Conservation (phyloP, 768 basidiomycete species). For the Rhodosporidiobolus sp. region DNA sequence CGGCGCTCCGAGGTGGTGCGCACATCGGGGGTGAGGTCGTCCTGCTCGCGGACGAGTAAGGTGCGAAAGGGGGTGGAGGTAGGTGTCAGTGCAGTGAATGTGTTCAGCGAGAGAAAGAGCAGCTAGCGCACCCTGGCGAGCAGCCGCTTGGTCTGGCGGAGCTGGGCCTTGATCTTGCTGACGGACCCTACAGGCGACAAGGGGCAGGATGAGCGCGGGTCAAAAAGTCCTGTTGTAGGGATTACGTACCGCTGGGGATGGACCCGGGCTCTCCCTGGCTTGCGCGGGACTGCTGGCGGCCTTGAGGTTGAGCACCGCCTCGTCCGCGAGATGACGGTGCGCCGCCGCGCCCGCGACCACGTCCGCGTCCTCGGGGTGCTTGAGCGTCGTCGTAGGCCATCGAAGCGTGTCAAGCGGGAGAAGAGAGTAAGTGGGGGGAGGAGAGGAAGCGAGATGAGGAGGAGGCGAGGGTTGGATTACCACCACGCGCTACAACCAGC, state of each 20-base stretch:
- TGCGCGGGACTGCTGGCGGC: background rate
- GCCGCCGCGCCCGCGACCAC: slow-evolving; percentile 3
- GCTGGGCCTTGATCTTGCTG: slow-evolving; percentile 77
- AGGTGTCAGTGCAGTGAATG: background rate
- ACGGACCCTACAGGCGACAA: slow-evolving; percentile 47
- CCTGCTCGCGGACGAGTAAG: no score
- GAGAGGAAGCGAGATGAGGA: background rate
- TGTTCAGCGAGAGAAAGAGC: background rate
- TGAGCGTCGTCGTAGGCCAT: background rate
- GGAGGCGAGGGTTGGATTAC: no score
- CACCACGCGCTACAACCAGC: background rate
- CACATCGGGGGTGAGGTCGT: slow-evolving; percentile 78
- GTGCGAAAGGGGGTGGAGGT: background rate
- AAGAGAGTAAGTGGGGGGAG: background rate
- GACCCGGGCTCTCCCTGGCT: background rate
- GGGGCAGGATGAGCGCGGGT: background rate
- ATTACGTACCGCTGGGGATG: slow-evolving; percentile 16
- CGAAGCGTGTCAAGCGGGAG: background rate
- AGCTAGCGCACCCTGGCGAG: slow-evolving; percentile 64
- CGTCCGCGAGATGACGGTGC: background rate
- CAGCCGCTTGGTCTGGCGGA: slow-evolving; percentile 77
- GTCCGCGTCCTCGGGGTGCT: background rate
- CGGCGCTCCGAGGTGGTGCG: slow-evolving; percentile 76
- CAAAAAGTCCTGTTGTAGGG: background rate
- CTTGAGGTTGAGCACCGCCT: background rate